Percentiles rank a stretch among this genome's conserved stretches.
Evolutionary conservation across 2,329 filamentous ascomycete genomes (phyloP).

Genomic region (Fusarium concolor): DNA sequence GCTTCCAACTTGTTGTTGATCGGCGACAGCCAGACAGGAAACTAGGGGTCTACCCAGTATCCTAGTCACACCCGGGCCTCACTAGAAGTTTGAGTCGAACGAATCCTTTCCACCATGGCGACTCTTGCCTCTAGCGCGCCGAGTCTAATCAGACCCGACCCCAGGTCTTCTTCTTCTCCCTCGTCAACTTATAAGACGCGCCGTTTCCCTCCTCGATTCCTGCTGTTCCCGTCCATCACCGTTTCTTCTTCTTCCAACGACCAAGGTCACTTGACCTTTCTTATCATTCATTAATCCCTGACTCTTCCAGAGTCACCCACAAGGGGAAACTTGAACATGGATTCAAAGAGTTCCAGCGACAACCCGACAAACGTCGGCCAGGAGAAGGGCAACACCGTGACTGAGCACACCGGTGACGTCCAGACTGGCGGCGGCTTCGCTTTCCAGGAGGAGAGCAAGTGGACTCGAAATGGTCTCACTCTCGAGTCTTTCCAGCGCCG

Average conservation of each 20-base stretch:
- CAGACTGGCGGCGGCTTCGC: conserved; percentile 33
- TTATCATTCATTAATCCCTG: conserved; percentile 21
- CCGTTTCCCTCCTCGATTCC: conserved; percentile 13
- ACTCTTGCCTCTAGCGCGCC: background rate
- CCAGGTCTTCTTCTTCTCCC: conserved; percentile 15
- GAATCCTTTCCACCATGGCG: conserved; percentile 15
- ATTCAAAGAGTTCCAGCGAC: conserved; percentile 34
- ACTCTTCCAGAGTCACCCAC: conserved; percentile 10
- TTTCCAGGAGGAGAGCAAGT: conserved; percentile 37
- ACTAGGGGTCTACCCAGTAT: conserved; percentile 5
- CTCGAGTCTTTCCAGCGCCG: conserved; percentile 43
- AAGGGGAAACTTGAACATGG: conserved; percentile 35
- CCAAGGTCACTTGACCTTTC: conserved; percentile 34
- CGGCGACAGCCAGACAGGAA: conserved; percentile 20
- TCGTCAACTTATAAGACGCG: conserved; percentile 30
- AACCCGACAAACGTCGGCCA: conserved; percentile 39
- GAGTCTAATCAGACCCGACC: conserved; percentile 15
- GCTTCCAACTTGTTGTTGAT: conserved; percentile 25
- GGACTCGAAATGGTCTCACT: conserved; percentile 45
- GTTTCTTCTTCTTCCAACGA: conserved; percentile 21
- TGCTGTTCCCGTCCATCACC: conserved; percentile 15
- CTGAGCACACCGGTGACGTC: conserved; percentile 33
- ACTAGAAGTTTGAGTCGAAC: conserved; percentile 14
- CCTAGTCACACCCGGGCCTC: conserved; percentile 9
- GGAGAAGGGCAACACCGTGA: conserved; percentile 39